These are phyloP conservation scores for Vigna mungo DNA, from an alignment of 306 rosid genomes.

Conservation along the genomic window DNA sequence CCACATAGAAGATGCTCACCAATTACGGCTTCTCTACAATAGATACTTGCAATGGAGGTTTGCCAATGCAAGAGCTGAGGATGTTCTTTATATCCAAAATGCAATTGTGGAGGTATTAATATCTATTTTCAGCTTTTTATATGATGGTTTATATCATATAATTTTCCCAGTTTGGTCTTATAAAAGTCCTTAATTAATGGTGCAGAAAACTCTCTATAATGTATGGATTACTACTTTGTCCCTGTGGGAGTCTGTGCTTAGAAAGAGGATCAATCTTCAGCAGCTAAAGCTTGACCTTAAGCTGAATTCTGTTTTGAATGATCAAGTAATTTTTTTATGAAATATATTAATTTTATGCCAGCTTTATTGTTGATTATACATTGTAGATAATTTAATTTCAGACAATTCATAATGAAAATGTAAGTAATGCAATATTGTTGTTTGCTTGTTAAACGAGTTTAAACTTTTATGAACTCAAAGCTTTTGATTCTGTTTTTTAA, in stretches of 20 bases:
- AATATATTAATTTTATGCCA: conserved; percentile 23
- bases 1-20: conserved; percentile 84
- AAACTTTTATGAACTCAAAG: neutral
- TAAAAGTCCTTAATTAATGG: conserved; percentile 24
- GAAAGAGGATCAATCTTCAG: conserved; percentile 73
- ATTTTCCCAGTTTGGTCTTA: conserved; percentile 7
- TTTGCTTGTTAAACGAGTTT: neutral
- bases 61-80: conserved; percentile 79
- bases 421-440: neutral
- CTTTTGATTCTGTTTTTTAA: neutral
- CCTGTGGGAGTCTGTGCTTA: conserved; percentile 82
- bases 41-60: conserved; percentile 86
- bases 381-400: neutral
- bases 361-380: conserved; percentile 12
- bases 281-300: conserved; percentile 84
- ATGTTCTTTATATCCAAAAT: conserved; percentile 65
- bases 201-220: conserved; percentile 74
- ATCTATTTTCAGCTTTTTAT: conserved; percentile 5
- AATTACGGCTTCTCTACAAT: conserved; percentile 76
- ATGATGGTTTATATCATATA: conserved; percentile 3
- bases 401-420: neutral
- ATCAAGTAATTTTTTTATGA: conserved; percentile 62
- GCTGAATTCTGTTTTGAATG: conserved; percentile 74
- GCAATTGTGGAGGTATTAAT: conserved; percentile 72
- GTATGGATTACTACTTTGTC: conserved; percentile 70